These are phyloP conservation scores for Cudoniella acicularis DNA, from an alignment of 495 filamentous ascomycete species.

Conservation along the genomic window DNA sequence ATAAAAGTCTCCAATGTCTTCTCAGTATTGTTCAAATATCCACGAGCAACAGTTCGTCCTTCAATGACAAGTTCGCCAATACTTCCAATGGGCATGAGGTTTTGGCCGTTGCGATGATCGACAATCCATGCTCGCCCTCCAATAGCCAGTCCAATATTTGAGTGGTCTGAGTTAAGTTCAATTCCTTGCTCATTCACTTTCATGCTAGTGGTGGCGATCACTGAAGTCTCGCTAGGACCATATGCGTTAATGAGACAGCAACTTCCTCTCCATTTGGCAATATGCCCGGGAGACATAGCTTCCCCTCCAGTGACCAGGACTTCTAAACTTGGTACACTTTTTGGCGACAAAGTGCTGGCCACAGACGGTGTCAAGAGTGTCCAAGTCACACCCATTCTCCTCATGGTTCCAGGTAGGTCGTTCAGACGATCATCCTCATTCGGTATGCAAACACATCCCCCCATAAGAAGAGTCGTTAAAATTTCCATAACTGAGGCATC, in stretches of 20 bases:
- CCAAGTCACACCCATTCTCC: slow-evolving; percentile 40
- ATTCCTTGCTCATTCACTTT: not conserved
- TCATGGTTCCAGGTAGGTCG: slow-evolving; percentile 44
- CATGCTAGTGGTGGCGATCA: slow-evolving; percentile 18
- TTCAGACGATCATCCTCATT: slow-evolving; percentile 44
- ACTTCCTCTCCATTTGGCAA: not conserved
- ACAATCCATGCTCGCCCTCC: slow-evolving; percentile 53
- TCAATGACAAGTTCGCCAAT: slow-evolving; percentile 63
- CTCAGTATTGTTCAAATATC: slow-evolving; percentile 38
- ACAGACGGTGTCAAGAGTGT: slow-evolving; percentile 50
- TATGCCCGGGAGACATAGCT: slow-evolving; percentile 15
- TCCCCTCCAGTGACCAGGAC: slow-evolving; percentile 37
- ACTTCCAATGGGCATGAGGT: slow-evolving; percentile 52
- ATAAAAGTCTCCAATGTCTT: slow-evolving; percentile 27
- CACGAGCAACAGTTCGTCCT: slow-evolving; percentile 48
- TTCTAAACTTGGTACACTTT: slow-evolving; percentile 30
- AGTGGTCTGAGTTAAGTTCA: slow-evolving; percentile 29
- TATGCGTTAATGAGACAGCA: slow-evolving; percentile 49
- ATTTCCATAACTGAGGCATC: slow-evolving; percentile 83
- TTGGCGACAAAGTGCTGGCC: slow-evolving; percentile 32
- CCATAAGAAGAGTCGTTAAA: slow-evolving; percentile 69
- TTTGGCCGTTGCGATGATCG: slow-evolving; percentile 47
- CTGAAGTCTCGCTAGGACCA: slow-evolving; percentile 44
- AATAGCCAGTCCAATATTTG: slow-evolving; percentile 32
- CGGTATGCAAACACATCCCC: slow-evolving; percentile 49